Percentiles rank a stretch among this genome's conserved stretches.
phyloP scores from a whole-genome alignment of 768 basidiomycete species.

The Trichaptum fuscoviolaceum region DNA sequence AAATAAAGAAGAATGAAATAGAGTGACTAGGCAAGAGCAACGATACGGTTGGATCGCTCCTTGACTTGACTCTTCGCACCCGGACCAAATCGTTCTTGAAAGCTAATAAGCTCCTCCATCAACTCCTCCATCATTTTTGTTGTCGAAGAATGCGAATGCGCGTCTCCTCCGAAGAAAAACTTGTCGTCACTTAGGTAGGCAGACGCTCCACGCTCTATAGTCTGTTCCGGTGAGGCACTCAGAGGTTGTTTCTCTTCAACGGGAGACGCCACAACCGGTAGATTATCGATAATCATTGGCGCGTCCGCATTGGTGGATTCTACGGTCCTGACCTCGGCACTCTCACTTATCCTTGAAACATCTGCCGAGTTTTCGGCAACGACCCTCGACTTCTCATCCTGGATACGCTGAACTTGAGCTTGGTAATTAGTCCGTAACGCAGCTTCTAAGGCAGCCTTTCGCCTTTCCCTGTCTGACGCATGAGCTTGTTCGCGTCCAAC shows the following conservation, averaged over 20 bases:
- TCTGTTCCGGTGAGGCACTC: slow-evolving; percentile 2
- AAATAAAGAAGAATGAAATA: neutral
- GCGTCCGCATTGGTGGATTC: slow-evolving; percentile 6
- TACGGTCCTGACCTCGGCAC: neutral
- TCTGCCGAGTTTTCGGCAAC: neutral
- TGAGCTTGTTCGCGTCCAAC: slow-evolving; percentile 85
- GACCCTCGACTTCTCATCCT: neutral
- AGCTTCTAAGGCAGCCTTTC: slow-evolving; percentile 62
- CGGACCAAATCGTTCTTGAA: slow-evolving; percentile 84
- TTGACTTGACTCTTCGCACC: slow-evolving; percentile 33
- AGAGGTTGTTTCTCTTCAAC: slow-evolving; percentile 20
- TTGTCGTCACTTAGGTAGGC: neutral
- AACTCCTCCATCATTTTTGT: slow-evolving; percentile 89
- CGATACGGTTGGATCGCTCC: slow-evolving; percentile 28
- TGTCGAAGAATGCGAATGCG: slow-evolving; percentile 29
- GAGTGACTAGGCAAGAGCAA: slow-evolving; percentile 18
- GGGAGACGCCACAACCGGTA: slow-evolving; percentile 14
- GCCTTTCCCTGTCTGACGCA: slow-evolving; percentile 63
- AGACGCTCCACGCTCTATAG: neutral
- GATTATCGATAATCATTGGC: slow-evolving; percentile 1
- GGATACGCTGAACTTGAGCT: neutral
- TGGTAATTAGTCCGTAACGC: slow-evolving; percentile 29
- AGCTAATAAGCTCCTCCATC: slow-evolving; percentile 82
- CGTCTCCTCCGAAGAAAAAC: neutral
- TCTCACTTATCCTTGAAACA: neutral